Evolutionary conservation across 352 stramenopile genomes (phyloP), one percentile per base, ranked within the genome.

Genomic region (Sclerospora graminicola): DNA sequence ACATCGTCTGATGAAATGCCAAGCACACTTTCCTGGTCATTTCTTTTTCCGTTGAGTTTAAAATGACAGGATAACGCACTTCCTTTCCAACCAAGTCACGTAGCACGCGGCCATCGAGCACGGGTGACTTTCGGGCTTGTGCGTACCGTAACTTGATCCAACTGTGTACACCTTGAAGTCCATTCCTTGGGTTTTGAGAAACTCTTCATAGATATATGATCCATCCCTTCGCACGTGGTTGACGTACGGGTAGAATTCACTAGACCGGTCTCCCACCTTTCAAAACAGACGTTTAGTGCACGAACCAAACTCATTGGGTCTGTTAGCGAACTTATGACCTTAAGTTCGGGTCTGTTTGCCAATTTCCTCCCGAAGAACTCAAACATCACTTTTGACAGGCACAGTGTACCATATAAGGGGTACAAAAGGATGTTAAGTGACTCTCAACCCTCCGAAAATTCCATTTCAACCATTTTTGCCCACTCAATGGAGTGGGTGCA

Each of bases 101-200:
- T 46, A 92, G 52, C 14, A 92, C 81, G 11, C 77, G 70, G 1
- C 97, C 97, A 70, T 99, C 96, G 1, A 99, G 88, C 11, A 97
- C 93, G 0, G 97, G 97, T 20, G 85, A 97, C 75, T 99, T 99
- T 33, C 96, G 73, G 5, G 97, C 97, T 63, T 99, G 96, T 2
- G 96, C 96, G 60, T 99, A 34, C 94, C 97, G 53, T 99, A 99
- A 57, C 96, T 95, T 4, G 95, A 93, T 1, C 95, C 96, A 0
- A 99, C 95, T 2, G 94, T 99, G 60, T 98, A 98, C n/a, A 96
- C 97, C 57, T 99, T 99, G 19, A 99, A 95, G 65, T 99, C 97
- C 3, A 96, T 99, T 28, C 97, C 97, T 63, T 99, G 95, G 5
- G 97, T 99, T 65, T 98, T 96, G 15, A 99, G 84, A 62, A 99